Conservation (phyloP, 176 grass and related monocot species). For the Metroxylon sagu region DNA sequence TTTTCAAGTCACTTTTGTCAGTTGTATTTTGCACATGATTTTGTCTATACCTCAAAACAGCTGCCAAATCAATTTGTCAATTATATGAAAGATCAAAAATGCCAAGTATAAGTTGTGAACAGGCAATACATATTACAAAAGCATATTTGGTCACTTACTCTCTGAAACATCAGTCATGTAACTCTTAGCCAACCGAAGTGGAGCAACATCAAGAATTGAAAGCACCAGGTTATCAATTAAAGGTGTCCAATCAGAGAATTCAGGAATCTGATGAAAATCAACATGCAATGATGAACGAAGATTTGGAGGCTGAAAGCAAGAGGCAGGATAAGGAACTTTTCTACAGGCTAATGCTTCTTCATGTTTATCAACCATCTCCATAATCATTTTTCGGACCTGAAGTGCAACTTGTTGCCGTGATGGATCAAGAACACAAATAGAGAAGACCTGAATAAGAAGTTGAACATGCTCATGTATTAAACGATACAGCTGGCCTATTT, state of each 20-base stretch:
- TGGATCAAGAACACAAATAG: constrained; percentile 68
- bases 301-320: constrained; percentile 38
- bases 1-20: constrained; percentile 48
- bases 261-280: constrained; percentile 24
- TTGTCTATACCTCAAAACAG: constrained; percentile 55
- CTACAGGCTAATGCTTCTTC: constrained; percentile 58
- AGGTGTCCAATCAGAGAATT: constrained; percentile 41
- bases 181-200: constrained; percentile 42
- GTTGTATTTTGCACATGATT: constrained; percentile 50
- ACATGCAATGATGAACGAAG: constrained; percentile 33
- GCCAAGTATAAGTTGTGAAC: too few relatives aligned
- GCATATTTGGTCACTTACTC: constrained; percentile 33
- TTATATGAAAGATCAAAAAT: too few relatives aligned
- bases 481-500: constrained; percentile 71
- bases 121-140: too few relatives aligned
- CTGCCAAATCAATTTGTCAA: constrained; percentile 30
- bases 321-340: constrained; percentile 31
- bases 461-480: constrained; percentile 86
- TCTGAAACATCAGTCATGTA: constrained; percentile 66
- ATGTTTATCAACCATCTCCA: constrained; percentile 55
- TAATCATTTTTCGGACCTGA: constrained; percentile 68
- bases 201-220: constrained; percentile 77
- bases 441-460: constrained; percentile 81
- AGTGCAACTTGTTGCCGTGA: constrained; percentile 53
- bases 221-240: constrained; percentile 51